Evolutionary conservation across 2,329 filamentous ascomycete species (phyloP), one percentile per base, ranked within the genome.

Genomic region (Pyricularia pennisetigena): DNA sequence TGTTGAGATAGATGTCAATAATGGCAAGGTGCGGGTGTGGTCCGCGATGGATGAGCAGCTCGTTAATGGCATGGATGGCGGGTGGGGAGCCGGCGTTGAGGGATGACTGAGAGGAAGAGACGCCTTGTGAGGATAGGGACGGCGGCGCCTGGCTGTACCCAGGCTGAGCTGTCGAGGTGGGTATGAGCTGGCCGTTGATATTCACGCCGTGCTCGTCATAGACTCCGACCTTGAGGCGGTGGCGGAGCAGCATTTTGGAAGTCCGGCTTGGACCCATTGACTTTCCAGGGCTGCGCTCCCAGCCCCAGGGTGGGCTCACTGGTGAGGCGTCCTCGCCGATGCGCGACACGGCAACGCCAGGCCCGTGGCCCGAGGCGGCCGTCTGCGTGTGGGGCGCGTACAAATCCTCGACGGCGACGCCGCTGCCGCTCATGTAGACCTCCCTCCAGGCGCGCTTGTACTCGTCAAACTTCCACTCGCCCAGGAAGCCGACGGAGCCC

Each of bases 401-500:
- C 26, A 78, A 74, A 67, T 81, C 83, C 70, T 80, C 82, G 71
- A 79, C 79, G 2, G 81, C 76, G 9, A 86, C 84, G 63, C 81
- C 79, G 71, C 84, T 86, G 2, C 86, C 86, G 73, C 85, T 87
- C 91, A 97, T 96, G 80, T 96, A 97, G 67, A 95, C 92, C 76
- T 97, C 92, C 65, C 93, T 84, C 81, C 96, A 97, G 0, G 95
- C 95, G 65, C 92, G 86, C 79, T 97, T 97, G 80, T 96, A 92
- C 74, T 98, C 94, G 7, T 84, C 83, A 76, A 98, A 98, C 74
- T 95, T 96, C 94, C 94, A 99, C 78, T 98, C 94, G 20, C 94
- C 94, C 8, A 99, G 81, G 72, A 99, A 99, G 0, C 95, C 95
- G 0, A 99, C 82, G 0, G 94, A 96, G 6, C 95, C 95, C 92